Evolutionary conservation across 441 rosid species (phyloP).

Genomic region (Omphalea diandra): DNA sequence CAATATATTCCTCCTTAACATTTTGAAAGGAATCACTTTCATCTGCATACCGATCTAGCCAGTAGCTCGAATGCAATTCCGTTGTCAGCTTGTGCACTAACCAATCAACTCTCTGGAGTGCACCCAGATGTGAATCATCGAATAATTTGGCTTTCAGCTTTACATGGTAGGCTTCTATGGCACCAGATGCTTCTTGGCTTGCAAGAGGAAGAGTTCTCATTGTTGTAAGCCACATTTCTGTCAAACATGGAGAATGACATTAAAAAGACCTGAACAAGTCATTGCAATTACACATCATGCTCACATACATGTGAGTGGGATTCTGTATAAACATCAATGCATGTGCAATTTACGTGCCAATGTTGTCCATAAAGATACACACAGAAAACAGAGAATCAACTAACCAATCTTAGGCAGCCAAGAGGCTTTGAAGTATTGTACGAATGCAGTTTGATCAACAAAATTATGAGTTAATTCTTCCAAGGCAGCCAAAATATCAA

Average conservation of each 20-base stretch:
- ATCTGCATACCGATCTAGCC: slow-evolving; percentile 92
- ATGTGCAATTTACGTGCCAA: background rate
- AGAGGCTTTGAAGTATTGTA: slow-evolving; percentile 67
- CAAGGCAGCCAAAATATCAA: slow-evolving; percentile 49
- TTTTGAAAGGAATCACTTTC: slow-evolving; percentile 86
- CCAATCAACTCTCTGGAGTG: slow-evolving; percentile 93
- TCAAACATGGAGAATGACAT: slow-evolving; percentile 16
- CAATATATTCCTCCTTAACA: slow-evolving; percentile 84
- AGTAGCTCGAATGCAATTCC: slow-evolving; percentile 87
- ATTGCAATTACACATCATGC: background rate
- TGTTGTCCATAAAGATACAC: background rate
- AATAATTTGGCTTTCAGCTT: slow-evolving; percentile 82
- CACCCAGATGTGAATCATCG: slow-evolving; percentile 92
- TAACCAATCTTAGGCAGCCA: slow-evolving; percentile 95
- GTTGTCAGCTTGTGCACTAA: slow-evolving; percentile 92
- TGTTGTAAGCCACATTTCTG: slow-evolving; percentile 95
- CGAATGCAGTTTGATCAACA: slow-evolving; percentile 71
- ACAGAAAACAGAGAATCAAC: slow-evolving; percentile 28
- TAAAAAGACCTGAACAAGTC: slow-evolving; percentile 5
- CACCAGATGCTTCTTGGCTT: slow-evolving; percentile 95
- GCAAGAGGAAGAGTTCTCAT: slow-evolving; percentile 83
- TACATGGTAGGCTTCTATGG: slow-evolving; percentile 93
- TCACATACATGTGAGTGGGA: background rate
- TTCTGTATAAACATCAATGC: background rate
- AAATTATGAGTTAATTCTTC: slow-evolving; percentile 67